Evolutionary conservation across 1,284 basidiomycete species (phyloP), one percentile per base, ranked within the genome.

Genomic region (Boletus semigastroideus): DNA sequence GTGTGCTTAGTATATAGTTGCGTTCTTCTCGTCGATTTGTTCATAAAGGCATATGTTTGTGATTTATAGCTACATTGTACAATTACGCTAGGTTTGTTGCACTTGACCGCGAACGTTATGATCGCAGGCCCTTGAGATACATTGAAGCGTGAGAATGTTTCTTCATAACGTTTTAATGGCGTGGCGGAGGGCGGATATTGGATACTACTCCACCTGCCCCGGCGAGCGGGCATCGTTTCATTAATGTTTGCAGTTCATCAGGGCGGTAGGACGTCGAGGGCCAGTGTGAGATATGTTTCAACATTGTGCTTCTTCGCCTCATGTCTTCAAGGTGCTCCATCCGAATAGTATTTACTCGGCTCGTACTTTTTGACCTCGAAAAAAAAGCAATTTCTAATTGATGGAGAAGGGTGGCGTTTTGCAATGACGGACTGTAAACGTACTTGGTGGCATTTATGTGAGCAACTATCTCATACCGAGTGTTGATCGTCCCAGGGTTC

Each of bases 21-120:
- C 5, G 1, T 52, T 51, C 16, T 38, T 39, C 41, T 46, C 11
- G 19, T 67, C 37, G 63, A 62, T 64, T 67, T 67, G 60, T 61
- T 44, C 44, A 25, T 6, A 28, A 47, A 40, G 22, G 30, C n/a
- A 22, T 37, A 19, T 12, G 14, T 33, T 17, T 22, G 36, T 53
- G 36, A 33, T 27, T 42, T 25, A 25, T 25, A 25, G 25, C 25
- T 25, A 25, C 25, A 25, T 25, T 31, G 5, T 37, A 42, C 33
- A n/a, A 16, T 11, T 42, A 19, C 33, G 20, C 10, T 63, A 22
- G 52, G 49, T 63, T 66, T 66, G 64, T 64, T 13, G 31, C 22
- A 25, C 27, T 39, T 12, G 11, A 16, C 33, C 43, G 5, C 16
- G 42, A 40, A 31, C 30, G n/a, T 6, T n/a, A 14, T 34, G 28